Percentiles rank a stretch among this genome's conserved stretches.
Evolutionary conservation across 371 early-diverging fungal species (phyloP).

Genomic region (Capillidium rhysosporum): DNA sequence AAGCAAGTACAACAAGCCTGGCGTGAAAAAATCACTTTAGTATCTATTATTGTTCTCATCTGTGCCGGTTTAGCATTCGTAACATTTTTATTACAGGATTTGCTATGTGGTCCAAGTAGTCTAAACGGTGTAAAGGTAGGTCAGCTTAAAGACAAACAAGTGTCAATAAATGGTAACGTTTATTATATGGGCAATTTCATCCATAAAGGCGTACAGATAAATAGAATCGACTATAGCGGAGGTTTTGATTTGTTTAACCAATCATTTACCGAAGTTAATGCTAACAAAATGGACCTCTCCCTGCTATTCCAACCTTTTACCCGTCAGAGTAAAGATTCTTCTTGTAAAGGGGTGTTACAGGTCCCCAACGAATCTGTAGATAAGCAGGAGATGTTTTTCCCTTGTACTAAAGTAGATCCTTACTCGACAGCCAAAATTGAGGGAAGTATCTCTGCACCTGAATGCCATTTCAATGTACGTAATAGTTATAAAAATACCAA

Average conservation of each 20-base stretch:
- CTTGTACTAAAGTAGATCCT: constrained; percentile 35
- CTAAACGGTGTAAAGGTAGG: constrained; percentile 1
- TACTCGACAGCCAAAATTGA: constrained; percentile 20
- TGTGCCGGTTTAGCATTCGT: constrained; percentile 52
- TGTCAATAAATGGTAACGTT: not conserved
- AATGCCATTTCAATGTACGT: constrained; percentile 34
- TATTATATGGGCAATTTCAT: not conserved
- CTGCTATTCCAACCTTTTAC: constrained; percentile 59
- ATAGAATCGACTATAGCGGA: not conserved
- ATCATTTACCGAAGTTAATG: constrained; percentile 31
- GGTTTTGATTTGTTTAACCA: constrained; percentile 6
- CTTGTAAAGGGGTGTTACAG: constrained; percentile 20
- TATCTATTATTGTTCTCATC: constrained; percentile 40
- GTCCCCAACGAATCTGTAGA: constrained; percentile 11
- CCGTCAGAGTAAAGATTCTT: constrained; percentile 24
- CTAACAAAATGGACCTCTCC: constrained; percentile 50
- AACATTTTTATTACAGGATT: constrained; percentile 44
- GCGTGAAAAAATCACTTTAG: constrained; percentile 66
- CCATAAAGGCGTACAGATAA: not conserved
- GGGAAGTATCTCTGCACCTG: constrained; percentile 24
- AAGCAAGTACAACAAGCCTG: constrained; percentile 49
- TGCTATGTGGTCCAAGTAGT: constrained; percentile 18
- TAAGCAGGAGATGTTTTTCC: constrained; percentile 41
- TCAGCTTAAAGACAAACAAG: not conserved
- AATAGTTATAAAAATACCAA: constrained; percentile 12